Percentiles rank a stretch among this genome's conserved stretches.
Evolutionary conservation across 108 stramenopile genomes (phyloP).

Genomic region (Schizochytrium sp.): DNA sequence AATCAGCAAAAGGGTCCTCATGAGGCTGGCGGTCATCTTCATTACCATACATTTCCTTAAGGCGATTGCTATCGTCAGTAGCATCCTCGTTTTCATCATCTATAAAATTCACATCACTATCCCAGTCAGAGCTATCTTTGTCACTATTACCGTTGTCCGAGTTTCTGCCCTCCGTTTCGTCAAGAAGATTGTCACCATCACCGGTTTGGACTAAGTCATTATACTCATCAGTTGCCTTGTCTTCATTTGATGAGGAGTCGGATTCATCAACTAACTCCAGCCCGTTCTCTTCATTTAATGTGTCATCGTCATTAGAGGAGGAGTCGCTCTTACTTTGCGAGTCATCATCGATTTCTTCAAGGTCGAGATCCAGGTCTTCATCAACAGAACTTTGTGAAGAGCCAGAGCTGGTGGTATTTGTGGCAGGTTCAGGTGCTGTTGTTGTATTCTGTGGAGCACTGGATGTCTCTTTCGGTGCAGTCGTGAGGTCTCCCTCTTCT

Average conservation of each 20-base stretch:
- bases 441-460: no score
- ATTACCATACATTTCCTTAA: constrained; percentile 17
- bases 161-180: neutral
- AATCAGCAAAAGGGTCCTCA: constrained; percentile 40
- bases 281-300: no score
- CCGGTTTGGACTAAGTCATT: neutral
- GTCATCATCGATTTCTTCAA: no score
- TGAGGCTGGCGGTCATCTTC: constrained; percentile 14
- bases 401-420: no score
- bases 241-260: neutral
- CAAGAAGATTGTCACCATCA: neutral
- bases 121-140: neutral
- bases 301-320: no score
- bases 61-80: neutral
- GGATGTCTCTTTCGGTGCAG: no score
- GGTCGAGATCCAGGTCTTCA: no score
- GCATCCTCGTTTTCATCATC: neutral
- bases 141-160: neutral
- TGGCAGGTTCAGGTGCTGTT: no score
- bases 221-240: neutral
- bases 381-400: no score
- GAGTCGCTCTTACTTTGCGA: no score
- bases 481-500: no score
- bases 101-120: neutral
- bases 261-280: neutral